A percentile compares a stretch with the other conserved stretches of the same genome.
phyloP scores from a whole-genome alignment of 805 yeast genomes.

The Candida krabiensis region DNA sequence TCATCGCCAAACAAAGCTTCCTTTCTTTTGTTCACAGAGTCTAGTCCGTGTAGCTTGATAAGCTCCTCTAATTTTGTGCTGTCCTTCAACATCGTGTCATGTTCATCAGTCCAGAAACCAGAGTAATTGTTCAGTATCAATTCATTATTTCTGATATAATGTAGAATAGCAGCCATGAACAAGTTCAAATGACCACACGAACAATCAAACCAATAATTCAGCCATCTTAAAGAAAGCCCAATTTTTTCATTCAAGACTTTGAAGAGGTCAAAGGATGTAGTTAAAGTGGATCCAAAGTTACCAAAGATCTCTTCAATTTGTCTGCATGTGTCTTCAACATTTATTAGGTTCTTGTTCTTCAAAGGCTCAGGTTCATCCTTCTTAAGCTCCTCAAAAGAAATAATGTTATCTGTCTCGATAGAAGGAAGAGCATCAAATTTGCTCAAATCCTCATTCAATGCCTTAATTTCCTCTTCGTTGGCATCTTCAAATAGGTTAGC shows the following conservation, averaged over 20 bases:
- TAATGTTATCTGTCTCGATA: slow-evolving; percentile 15
- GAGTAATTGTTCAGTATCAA: slow-evolving; percentile 25
- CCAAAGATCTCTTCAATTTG: slow-evolving; percentile 27
- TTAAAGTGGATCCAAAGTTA: slow-evolving; percentile 25
- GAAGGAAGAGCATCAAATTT: slow-evolving; percentile 17
- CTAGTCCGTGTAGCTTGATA: slow-evolving; percentile 30
- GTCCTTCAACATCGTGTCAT: slow-evolving; percentile 28
- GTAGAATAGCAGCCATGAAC: slow-evolving; percentile 29
- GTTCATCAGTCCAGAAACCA: slow-evolving; percentile 35
- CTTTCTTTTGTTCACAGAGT: slow-evolving; percentile 32
- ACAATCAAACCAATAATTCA: slow-evolving; percentile 35
- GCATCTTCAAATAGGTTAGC: slow-evolving; percentile 34
- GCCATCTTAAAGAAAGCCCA: slow-evolving; percentile 32
- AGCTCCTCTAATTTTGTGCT: slow-evolving; percentile 24
- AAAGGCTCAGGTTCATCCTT: slow-evolving; percentile 33
- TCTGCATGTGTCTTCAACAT: slow-evolving; percentile 21
- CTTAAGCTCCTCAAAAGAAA: slow-evolving; percentile 23
- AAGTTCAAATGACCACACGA: slow-evolving; percentile 34
- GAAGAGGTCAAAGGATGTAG: slow-evolving; percentile 29
- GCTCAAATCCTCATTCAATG: slow-evolving; percentile 23
- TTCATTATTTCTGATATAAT: slow-evolving; percentile 30
- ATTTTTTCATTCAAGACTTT: slow-evolving; percentile 29
- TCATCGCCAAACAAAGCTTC: slow-evolving; percentile 28
- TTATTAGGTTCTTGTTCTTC: slow-evolving; percentile 23
- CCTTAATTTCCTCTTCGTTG: slow-evolving; percentile 32